Conservation (phyloP, 768 basidiomycete genomes). For the Jaapia argillacea region DNA sequence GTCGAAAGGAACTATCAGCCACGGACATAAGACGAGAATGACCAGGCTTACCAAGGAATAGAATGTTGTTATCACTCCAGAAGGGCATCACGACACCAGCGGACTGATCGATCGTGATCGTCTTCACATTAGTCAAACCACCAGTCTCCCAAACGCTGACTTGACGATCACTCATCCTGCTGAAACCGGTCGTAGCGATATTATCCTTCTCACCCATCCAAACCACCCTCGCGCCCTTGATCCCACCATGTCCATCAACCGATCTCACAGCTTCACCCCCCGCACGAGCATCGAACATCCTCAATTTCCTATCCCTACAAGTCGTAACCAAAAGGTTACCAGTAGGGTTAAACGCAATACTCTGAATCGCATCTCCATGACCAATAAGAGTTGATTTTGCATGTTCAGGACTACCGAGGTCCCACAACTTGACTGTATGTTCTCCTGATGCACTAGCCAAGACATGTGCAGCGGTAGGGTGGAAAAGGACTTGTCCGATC, state of each 20-base stretch:
- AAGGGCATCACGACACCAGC: slow-evolving; percentile 96
- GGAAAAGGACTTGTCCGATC: slow-evolving; percentile 90
- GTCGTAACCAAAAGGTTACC: slow-evolving; percentile 84
- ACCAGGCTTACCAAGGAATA: slow-evolving; percentile 57
- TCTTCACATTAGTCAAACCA: slow-evolving; percentile 67
- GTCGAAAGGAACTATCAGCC: slow-evolving; percentile 5
- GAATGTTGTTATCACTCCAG: slow-evolving; percentile 89
- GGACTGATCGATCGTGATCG: slow-evolving; percentile 73
- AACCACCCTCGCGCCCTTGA: slow-evolving; percentile 82
- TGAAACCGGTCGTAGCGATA: slow-evolving; percentile 93
- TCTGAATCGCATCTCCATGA: slow-evolving; percentile 85
- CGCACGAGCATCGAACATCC: slow-evolving; percentile 84
- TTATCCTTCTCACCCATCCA: slow-evolving; percentile 90
- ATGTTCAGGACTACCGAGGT: slow-evolving; percentile 65
- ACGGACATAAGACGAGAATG: not conserved
- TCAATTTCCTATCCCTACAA: slow-evolving; percentile 84
- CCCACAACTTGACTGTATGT: slow-evolving; percentile 86
- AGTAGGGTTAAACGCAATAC: slow-evolving; percentile 69
- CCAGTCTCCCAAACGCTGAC: slow-evolving; percentile 84
- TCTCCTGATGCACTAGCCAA: slow-evolving; percentile 80
- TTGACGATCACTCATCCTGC: slow-evolving; percentile 93
- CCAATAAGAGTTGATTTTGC: slow-evolving; percentile 53
- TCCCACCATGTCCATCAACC: slow-evolving; percentile 83
- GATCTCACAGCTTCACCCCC: slow-evolving; percentile 75
- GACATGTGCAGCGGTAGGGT: slow-evolving; percentile 83